A percentile compares a stretch with the other conserved stretches of the same genome.
These are phyloP conservation scores for Neoboletus magnificus DNA, from an alignment of 768 basidiomycete species.

Conservation along the genomic window DNA sequence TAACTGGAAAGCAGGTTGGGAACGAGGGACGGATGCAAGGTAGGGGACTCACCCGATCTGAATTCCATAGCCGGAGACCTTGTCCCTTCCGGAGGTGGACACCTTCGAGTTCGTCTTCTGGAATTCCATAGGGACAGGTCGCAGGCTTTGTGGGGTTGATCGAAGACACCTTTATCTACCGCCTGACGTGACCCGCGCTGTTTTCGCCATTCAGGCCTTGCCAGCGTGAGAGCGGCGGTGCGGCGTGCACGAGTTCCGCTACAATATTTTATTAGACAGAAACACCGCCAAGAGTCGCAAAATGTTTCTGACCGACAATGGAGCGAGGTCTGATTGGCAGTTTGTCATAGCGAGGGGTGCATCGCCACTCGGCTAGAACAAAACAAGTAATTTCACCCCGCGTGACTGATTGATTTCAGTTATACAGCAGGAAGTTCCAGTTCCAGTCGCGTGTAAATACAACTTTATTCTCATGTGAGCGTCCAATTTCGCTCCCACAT, in stretches of 20 bases:
- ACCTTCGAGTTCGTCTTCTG: constrained; percentile 18
- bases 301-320: too few relatives aligned
- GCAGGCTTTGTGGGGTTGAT: neutral
- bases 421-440: too few relatives aligned
- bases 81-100: constrained; percentile 14
- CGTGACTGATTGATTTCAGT: too few relatives aligned
- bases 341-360: too few relatives aligned
- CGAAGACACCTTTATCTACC: constrained; percentile 7
- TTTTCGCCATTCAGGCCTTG: constrained; percentile 21
- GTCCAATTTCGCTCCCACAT: too few relatives aligned
- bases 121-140: constrained; percentile 4
- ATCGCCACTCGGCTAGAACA: too few relatives aligned
- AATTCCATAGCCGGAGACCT: constrained; percentile 23
- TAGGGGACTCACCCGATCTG: constrained; percentile 21
- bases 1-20: constrained; percentile 19
- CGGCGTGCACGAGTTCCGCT: neutral
- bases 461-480: too few relatives aligned
- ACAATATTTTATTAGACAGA: neutral
- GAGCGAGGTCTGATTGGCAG: too few relatives aligned
- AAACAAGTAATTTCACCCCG: too few relatives aligned
- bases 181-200: constrained; percentile 9
- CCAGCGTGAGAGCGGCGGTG: neutral
- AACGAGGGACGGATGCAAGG: neutral
- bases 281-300: too few relatives aligned
- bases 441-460: too few relatives aligned